phyloP scores from a whole-genome alignment of 176 grass and related monocot species.

The Tillandsia fasciculata region DNA sequence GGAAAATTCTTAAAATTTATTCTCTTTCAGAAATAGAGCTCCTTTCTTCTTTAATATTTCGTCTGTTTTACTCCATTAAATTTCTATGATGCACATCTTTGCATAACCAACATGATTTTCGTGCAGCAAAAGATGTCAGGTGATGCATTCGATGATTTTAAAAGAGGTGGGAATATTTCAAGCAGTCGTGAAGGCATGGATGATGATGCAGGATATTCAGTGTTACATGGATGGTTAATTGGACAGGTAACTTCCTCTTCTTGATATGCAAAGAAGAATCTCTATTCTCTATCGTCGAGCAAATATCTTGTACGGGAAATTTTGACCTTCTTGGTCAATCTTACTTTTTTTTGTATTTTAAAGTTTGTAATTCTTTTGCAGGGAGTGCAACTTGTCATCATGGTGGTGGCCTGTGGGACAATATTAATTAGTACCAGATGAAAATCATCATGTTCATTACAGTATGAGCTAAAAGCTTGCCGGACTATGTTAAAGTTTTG shows the following conservation, averaged over 20 bases:
- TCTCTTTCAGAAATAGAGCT: no score
- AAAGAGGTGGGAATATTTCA: conserved; percentile 8
- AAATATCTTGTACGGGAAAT: background rate
- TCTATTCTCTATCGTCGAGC: background rate
- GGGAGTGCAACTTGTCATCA: conserved; percentile 23
- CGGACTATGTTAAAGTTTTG: background rate
- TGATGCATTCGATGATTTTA: conserved; percentile 6
- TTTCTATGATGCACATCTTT: background rate
- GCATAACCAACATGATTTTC: background rate
- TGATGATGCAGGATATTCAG: conserved; percentile 11
- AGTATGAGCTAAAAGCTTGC: background rate
- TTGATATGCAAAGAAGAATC: background rate
- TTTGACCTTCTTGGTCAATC: background rate
- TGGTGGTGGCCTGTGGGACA: conserved; percentile 29
- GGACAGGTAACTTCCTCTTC: conserved; percentile 23
- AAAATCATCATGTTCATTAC: conserved; percentile 1
- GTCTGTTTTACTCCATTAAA: background rate
- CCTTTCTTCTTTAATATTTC: no score
- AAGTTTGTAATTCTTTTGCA: background rate
- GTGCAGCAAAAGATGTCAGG: conserved; percentile 21
- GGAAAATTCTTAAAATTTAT: no score
- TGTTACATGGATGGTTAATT: conserved; percentile 24
- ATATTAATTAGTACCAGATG: conserved; percentile 27
- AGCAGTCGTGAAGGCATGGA: background rate
- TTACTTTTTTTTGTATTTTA: conserved; percentile 7